A percentile compares a stretch with the other conserved stretches of the same genome.
Conservation (phyloP, 768 basidiomycete genomes). For the Amanita muscaria region DNA sequence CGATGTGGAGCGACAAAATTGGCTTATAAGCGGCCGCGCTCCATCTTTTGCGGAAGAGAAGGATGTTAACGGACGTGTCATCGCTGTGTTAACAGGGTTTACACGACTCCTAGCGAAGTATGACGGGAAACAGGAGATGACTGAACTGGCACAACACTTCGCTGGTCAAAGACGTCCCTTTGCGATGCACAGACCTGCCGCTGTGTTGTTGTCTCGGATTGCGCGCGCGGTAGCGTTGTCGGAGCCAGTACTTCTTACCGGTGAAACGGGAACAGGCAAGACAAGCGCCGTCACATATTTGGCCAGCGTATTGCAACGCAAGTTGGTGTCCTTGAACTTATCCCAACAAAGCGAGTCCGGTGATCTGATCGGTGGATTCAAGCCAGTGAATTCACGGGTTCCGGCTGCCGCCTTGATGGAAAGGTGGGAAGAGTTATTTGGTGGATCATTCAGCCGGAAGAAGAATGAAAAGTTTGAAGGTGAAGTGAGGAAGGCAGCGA, state of each 20-base stretch:
- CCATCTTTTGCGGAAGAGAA: conserved; percentile 65
- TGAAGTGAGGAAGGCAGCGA: conserved; percentile 72
- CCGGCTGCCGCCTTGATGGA: conserved; percentile 65
- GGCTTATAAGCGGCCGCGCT: conserved; percentile 56
- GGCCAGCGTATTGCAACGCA: conserved; percentile 64
- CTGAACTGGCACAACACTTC: conserved; percentile 2
- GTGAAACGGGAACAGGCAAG: conserved; percentile 99
- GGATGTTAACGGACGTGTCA: conserved; percentile 51
- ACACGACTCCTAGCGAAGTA: conserved; percentile 40
- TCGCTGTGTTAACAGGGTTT: conserved; percentile 54
- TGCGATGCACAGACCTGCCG: conserved; percentile 81
- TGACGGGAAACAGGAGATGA: conserved; percentile 7
- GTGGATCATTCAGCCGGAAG: conserved; percentile 78
- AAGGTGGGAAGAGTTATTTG: conserved; percentile 74
- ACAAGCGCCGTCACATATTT: conserved; percentile 88
- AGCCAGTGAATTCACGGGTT: conserved; percentile 84
- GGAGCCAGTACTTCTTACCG: conserved; percentile 87
- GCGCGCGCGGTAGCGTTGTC: conserved; percentile 57
- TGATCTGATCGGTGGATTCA: conserved; percentile 91
- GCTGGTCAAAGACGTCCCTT: conserved; percentile 48
- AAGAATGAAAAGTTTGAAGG: conserved; percentile 85
- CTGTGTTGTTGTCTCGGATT: conserved; percentile 72
- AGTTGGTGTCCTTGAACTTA: conserved; percentile 83
- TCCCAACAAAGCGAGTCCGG: conserved; percentile 95
- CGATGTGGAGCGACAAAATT: conserved; percentile 58